Conservation (phyloP, 805 yeast species). For the Wickerhamomyces ciferrii region DNA sequence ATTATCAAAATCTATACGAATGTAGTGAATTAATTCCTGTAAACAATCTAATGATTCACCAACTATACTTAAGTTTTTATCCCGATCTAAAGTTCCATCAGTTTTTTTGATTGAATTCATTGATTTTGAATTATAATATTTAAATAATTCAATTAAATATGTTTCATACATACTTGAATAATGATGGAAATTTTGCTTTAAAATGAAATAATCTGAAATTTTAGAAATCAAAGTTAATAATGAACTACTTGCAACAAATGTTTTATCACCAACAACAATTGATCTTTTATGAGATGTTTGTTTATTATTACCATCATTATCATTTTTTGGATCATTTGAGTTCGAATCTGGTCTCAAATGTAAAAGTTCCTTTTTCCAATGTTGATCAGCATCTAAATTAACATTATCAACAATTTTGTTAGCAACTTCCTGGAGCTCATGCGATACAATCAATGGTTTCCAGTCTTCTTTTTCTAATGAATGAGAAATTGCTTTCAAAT, state of each 20-base stretch:
- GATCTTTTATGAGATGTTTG: conserved; percentile 30
- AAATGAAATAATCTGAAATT: conserved; percentile 48
- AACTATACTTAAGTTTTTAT: conserved; percentile 33
- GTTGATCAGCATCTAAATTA: conserved; percentile 35
- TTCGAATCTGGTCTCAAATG: conserved; percentile 13
- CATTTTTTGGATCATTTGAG: conserved; percentile 5
- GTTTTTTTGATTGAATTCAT: conserved; percentile 19
- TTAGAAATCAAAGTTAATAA: conserved; percentile 32
- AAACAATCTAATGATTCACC: conserved; percentile 38
- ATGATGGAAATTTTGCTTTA: conserved; percentile 53
- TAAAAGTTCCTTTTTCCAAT: conserved; percentile 39
- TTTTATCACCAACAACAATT: conserved; percentile 45
- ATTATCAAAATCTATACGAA: conserved; percentile 10
- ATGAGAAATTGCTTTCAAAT: conserved; percentile 38
- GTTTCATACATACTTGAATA: conserved; percentile 32
- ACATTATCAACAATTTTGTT: conserved; percentile 46
- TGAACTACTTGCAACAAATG: conserved; percentile 55
- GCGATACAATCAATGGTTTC: conserved; percentile 64
- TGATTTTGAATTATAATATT: conserved; percentile 44
- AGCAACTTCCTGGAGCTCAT: conserved; percentile 40
- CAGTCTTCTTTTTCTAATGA: conserved; percentile 68
- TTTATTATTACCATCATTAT: conserved; percentile 6
- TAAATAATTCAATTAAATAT: conserved; percentile 38
- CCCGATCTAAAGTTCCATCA: conserved; percentile 16
- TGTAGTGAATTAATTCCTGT: conserved; percentile 25